Base-by-base conservation (phyloP, 306 rosid genomes). In the Abrus pulchellus region DNA sequence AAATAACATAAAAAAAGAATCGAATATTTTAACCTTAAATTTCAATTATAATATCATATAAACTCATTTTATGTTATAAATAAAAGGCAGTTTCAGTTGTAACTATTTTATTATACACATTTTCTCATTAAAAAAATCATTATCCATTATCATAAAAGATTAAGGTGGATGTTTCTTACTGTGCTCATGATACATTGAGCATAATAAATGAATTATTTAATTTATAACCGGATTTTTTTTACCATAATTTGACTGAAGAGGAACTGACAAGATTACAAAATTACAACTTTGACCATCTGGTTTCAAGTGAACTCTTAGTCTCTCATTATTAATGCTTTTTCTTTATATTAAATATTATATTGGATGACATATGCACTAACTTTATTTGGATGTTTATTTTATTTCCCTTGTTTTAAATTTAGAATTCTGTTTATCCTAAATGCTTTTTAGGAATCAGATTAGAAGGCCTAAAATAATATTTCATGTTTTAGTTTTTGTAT, bases 251-350 rank as follows among this genome's bases (percentile, higher is more conserved):
- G 90, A 88, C 88, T 2, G 82, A 83, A 57, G 98, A 90, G 80
- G 93, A 90, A 89, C 92, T 89, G 85, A 79, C 64, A 57, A 85
- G 87, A 85, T 98, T 93, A 81, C 92, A 90, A 54, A 98, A 93
- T 74, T 96, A 93, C 91, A 96, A 96, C 89, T 96, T 93, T 85
- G 99, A 96, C 84, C 99, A 96, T 88, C 99, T 81, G 97, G 98
- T 93, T 80, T 81, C 73, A 77, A 43, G 71, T 74, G 14, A 72
- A 76, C 78, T 67, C 29, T 74, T 53, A 43, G 13, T 64, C 45
- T 74, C 59, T 41, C 68, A 57, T 72, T 56, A 49, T 62, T 34
- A 7, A 14, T n/a, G 74, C 38, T 72, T 48, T 47, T 45, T 40
- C 9, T 68, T 78, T 48, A 76, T 55, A 52, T 53, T 62, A 61